These are phyloP conservation scores for Triticum timopheevii DNA, from an alignment of 176 grass and related monocot species.

Conservation along the genomic window DNA sequence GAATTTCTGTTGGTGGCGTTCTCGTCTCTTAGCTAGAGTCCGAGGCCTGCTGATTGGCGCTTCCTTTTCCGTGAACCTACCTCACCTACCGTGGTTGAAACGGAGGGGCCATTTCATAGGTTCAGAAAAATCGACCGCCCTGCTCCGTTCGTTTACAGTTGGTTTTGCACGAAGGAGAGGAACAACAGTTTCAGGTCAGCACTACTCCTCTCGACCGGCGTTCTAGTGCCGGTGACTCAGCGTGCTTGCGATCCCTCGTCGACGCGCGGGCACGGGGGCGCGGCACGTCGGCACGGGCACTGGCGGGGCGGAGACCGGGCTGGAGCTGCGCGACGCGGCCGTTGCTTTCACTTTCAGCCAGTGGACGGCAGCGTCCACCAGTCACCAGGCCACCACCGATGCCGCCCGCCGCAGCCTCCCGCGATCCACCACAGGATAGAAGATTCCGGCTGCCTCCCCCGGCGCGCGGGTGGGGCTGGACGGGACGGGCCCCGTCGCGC, in stretches of 20 bases:
- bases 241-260: neutral
- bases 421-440: conserved; percentile 11
- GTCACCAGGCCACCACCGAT: neutral
- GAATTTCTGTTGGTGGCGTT: conserved; percentile 5
- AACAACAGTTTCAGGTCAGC: neutral
- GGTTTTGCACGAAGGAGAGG: neutral
- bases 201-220: neutral
- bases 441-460: conserved; percentile 17
- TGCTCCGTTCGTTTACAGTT: conserved; percentile 10
- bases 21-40: conserved; percentile 8
- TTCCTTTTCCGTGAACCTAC: neutral
- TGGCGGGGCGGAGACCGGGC: neutral
- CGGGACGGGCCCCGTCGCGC: neutral
- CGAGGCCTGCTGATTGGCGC: conserved; percentile 18
- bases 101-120: neutral
- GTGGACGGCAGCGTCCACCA: neutral
- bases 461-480: neutral
- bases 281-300: conserved; percentile 1
- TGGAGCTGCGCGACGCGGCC: neutral
- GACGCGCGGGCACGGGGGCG: neutral
- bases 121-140: neutral
- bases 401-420: neutral
- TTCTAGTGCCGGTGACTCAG: neutral
- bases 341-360: neutral
- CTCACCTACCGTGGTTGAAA: neutral